Evolutionary conservation across 106 monocot genomes (phyloP).

Genomic region (Apostasia ramifera): DNA sequence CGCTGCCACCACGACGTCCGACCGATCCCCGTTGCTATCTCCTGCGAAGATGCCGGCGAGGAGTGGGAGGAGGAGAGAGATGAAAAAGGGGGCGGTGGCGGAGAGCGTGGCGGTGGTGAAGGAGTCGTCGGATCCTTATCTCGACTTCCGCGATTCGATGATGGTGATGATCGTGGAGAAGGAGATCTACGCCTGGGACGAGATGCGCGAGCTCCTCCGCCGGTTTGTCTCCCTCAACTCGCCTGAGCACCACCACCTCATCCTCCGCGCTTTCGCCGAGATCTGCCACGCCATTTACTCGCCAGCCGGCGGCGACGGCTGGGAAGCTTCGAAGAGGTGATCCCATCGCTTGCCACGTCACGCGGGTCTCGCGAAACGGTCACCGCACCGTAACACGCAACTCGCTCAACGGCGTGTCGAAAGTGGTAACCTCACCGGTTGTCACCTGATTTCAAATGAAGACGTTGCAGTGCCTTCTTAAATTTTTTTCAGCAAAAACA

Average conservation of each 20-base stretch:
- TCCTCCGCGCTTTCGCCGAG: conserved; percentile 45
- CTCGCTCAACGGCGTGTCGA: too few relatives aligned
- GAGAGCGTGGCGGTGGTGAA: conserved; percentile 31
- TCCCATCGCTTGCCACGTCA: too few relatives aligned
- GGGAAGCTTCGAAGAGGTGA: neutral
- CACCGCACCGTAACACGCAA: too few relatives aligned
- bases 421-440: too few relatives aligned
- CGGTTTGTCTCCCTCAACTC: conserved; percentile 30
- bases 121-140: conserved; percentile 34
- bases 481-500: too few relatives aligned
- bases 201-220: conserved; percentile 22
- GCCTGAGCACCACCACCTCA: conserved; percentile 39
- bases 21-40: neutral
- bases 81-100: neutral
- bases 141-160: conserved; percentile 39
- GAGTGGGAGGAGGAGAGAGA: conserved; percentile 1
- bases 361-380: too few relatives aligned
- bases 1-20: neutral
- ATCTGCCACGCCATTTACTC: conserved; percentile 32
- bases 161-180: conserved; percentile 44
- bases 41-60: neutral
- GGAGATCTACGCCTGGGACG: conserved; percentile 34
- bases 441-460: too few relatives aligned
- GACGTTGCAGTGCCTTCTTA: too few relatives aligned
- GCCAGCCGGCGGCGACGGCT: neutral